phyloP scores from a whole-genome alignment of 805 yeast species.

The Suhomyces canberraensis region DNA sequence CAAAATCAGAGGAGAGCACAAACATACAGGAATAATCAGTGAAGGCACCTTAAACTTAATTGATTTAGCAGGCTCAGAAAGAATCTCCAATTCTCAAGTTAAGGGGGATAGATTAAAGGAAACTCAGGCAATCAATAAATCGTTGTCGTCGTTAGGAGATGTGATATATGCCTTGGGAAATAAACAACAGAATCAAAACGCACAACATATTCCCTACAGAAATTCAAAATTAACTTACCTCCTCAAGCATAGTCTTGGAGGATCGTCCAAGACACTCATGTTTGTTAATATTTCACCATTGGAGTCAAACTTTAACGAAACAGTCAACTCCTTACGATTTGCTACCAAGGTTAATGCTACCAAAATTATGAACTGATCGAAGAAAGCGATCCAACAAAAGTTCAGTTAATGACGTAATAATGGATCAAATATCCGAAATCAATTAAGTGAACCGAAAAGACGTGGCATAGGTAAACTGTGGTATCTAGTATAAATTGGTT shows the following conservation, averaged over 20 bases:
- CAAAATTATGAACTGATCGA: too few species aligned
- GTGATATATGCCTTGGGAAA: constrained; percentile 70
- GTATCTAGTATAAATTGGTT: too few species aligned
- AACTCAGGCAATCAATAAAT: constrained; percentile 85
- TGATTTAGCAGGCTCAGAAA: constrained; percentile 93
- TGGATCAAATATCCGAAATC: too few species aligned
- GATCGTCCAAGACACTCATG: constrained; percentile 87
- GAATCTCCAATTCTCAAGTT: constrained; percentile 71
- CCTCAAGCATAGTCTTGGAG: constrained; percentile 78
- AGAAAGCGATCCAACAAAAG: too few species aligned
- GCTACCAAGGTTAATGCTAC: constrained; percentile 80
- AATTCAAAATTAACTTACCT: constrained; percentile 77
- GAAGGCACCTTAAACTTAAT: constrained; percentile 74
- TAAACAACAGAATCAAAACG: constrained; percentile 28
- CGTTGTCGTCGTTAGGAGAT: constrained; percentile 84
- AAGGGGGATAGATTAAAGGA: constrained; percentile 79
- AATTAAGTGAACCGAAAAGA: too few species aligned
- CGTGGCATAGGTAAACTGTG: too few species aligned
- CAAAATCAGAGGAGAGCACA: constrained; percentile 53
- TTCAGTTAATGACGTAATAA: too few species aligned
- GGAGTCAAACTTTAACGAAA: constrained; percentile 61
- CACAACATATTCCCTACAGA: constrained; percentile 60
- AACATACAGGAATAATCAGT: constrained; percentile 42
- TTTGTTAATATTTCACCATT: constrained; percentile 84
- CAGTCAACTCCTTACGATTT: constrained; percentile 80